Percentiles rank a stretch among this genome's conserved stretches.
phyloP scores from a whole-genome alignment of 768 basidiomycete species.

The Termitomyces sp. region DNA sequence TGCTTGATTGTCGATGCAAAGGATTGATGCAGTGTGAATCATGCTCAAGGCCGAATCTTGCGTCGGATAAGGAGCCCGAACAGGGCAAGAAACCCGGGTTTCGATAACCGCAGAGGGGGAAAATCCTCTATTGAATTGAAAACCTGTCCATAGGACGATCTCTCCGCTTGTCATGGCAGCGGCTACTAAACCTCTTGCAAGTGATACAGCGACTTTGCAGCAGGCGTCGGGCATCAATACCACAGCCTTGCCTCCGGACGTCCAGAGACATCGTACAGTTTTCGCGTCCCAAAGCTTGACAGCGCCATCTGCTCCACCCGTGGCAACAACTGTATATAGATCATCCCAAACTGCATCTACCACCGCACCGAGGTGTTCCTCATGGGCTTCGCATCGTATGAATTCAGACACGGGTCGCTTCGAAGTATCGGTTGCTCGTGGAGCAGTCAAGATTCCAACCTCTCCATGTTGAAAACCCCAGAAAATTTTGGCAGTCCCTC shows the following conservation, averaged over 20 bases:
- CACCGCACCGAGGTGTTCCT: slow-evolving; percentile 61
- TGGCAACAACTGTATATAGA: slow-evolving; percentile 30
- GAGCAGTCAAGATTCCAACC: slow-evolving; percentile 53
- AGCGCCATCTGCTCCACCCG: slow-evolving; percentile 55
- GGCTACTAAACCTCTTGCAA: slow-evolving; percentile 37
- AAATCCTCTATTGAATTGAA: slow-evolving; percentile 14
- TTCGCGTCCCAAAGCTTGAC: slow-evolving; percentile 73
- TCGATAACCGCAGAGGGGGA: slow-evolving; percentile 18
- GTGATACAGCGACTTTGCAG: slow-evolving; percentile 40
- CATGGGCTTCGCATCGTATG: slow-evolving; percentile 41
- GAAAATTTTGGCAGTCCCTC: slow-evolving; percentile 57
- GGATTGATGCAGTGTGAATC: slow-evolving; percentile 5
- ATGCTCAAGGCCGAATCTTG: slow-evolving; percentile 12
- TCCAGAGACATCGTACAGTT: slow-evolving; percentile 55
- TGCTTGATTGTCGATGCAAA: slow-evolving; percentile 23
- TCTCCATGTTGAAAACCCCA: slow-evolving; percentile 76
- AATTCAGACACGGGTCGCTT: slow-evolving; percentile 39
- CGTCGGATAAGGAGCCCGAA: slow-evolving; percentile 8
- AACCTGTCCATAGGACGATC: slow-evolving; percentile 47
- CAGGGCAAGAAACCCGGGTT: slow-evolving; percentile 31
- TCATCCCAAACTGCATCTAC: slow-evolving; percentile 49
- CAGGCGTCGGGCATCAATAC: slow-evolving; percentile 41
- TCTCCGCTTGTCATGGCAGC: slow-evolving; percentile 53
- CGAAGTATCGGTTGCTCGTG: slow-evolving; percentile 50
- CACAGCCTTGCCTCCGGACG: slow-evolving; percentile 34